Evolutionary conservation across 129 eudicot species (phyloP), one percentile per base, ranked within the genome.

Genomic region (sunflower (Helianthus annuus)): DNA sequence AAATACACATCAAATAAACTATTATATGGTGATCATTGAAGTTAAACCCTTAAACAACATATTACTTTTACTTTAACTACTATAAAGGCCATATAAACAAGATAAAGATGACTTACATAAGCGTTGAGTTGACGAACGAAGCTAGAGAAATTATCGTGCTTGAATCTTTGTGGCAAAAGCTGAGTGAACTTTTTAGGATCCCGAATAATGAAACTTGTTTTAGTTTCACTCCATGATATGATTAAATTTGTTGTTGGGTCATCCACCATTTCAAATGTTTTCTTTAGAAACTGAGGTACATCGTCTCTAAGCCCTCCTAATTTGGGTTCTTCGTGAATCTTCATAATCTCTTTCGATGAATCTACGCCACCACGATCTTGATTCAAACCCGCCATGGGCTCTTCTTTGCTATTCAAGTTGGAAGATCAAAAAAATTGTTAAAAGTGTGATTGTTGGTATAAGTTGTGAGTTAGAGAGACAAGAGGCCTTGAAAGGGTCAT

Each of bases 121-220:
- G 97, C 87, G 68, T 92, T 92, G 75, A 92, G 96, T 48, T 89
- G 97, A 62, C 97, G 87, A 44, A 92, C 85, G 64, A 92, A 93
- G 87, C 96, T 93, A 12, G 95, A 89, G 78, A 89, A 93, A 69
- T 93, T 93, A 81, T 62, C 72, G 64, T 89, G 96, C 92, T 93
- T 93, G 76, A 93, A 93, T 73, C 87, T 71, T 51, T 79, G 87
- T 32, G 95, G 95, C 64, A 93, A 86, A 71, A 93, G 79, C 76
- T 87, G 66, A 49, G 92, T 85, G 46, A 93, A 85, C 68, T 84
- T 82, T 27, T 87, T 88, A 67, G 89, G 88, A 62, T 93, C 98
- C 98, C 98, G 85, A 53, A 93, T 88, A 54, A 93, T 48, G 69
- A 93, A 93, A 56, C 98, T 89, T 42, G 54, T 55, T 11, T 48